Conservation (phyloP, 2,329 filamentous ascomycete species). For the Hymenotorrendiella dingleyae region DNA sequence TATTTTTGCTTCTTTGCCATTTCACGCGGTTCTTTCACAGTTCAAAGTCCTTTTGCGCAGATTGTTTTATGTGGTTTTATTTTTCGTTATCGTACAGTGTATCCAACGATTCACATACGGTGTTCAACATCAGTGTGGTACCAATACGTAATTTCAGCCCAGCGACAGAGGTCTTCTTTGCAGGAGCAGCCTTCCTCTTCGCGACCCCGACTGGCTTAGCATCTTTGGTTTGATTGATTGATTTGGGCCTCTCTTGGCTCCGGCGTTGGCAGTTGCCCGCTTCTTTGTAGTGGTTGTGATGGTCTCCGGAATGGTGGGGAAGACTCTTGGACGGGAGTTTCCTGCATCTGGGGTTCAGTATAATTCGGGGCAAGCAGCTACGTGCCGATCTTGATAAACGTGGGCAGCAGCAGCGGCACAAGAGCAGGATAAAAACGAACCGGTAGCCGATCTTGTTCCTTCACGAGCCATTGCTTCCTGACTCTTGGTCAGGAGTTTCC, state of each 20-base stretch:
- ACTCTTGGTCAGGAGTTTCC: too few species aligned
- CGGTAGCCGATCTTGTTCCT: slow-evolving; percentile 27
- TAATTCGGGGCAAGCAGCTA: slow-evolving; percentile 11
- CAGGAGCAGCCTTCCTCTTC: slow-evolving; percentile 27
- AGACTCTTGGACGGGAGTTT: slow-evolving; percentile 26
- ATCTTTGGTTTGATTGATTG: slow-evolving; percentile 29
- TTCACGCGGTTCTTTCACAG: too few species aligned
- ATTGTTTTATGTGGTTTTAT: too few species aligned
- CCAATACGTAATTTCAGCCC: too few species aligned
- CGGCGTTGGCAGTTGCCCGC: slow-evolving; percentile 26
- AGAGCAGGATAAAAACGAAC: slow-evolving; percentile 18
- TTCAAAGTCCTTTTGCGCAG: too few species aligned
- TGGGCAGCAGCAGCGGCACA: slow-evolving; percentile 10
- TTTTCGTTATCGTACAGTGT: too few species aligned
- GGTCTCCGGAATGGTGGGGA: slow-evolving; percentile 23
- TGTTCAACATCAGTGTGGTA: too few species aligned
- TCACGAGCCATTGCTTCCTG: slow-evolving; percentile 28
- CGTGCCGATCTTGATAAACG: slow-evolving; percentile 21
- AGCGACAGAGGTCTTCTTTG: slow-evolving; percentile 28
- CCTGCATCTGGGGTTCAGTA: slow-evolving; percentile 26
- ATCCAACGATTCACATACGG: too few species aligned
- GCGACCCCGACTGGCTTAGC: slow-evolving; percentile 27
- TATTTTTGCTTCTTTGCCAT: too few species aligned
- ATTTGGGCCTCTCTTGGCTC: slow-evolving; percentile 27
- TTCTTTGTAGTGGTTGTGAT: slow-evolving; percentile 25